Percentiles rank a stretch among this genome's conserved stretches.
phyloP scores from a whole-genome alignment of 2,329 filamentous ascomycete genomes.

The Pseudogymnoascus sp. region DNA sequence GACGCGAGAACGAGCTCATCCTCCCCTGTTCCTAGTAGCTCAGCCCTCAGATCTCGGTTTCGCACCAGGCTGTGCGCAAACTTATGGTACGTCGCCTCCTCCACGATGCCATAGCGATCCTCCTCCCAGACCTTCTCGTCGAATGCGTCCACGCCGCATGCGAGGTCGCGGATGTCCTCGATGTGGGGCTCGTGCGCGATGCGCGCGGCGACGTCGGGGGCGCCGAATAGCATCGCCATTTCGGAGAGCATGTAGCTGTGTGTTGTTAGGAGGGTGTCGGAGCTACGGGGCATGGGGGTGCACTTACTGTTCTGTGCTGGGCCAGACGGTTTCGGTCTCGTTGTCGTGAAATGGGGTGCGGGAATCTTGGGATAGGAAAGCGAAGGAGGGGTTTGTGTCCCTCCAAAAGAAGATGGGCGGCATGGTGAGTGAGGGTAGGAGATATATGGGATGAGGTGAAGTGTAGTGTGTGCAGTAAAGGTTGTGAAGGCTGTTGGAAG shows the following conservation, averaged over 20 bases:
- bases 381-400: conserved; percentile 38
- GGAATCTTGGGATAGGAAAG: conserved; percentile 59
- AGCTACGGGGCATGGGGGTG: not conserved
- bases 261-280: not conserved
- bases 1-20: conserved; percentile 55
- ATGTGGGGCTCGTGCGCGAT: conserved; percentile 43
- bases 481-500: not conserved
- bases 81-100: conserved; percentile 50
- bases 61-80: conserved; percentile 37
- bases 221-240: conserved; percentile 43
- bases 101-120: conserved; percentile 46
- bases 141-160: conserved; percentile 47
- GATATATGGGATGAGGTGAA: not conserved
- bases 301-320: conserved; percentile 44
- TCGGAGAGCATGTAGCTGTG: conserved; percentile 47
- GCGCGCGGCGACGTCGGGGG: conserved; percentile 34
- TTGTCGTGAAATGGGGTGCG: conserved; percentile 38
- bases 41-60: conserved; percentile 35
- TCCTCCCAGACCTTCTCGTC: conserved; percentile 42
- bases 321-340: conserved; percentile 31
- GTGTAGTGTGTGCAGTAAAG: not conserved
- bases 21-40: conserved; percentile 50
- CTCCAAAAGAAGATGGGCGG: conserved; percentile 37
- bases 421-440: not conserved
- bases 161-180: conserved; percentile 43